Base-by-base conservation (phyloP, 306 rosid species). In the Lathyrus tuberosus region DNA sequence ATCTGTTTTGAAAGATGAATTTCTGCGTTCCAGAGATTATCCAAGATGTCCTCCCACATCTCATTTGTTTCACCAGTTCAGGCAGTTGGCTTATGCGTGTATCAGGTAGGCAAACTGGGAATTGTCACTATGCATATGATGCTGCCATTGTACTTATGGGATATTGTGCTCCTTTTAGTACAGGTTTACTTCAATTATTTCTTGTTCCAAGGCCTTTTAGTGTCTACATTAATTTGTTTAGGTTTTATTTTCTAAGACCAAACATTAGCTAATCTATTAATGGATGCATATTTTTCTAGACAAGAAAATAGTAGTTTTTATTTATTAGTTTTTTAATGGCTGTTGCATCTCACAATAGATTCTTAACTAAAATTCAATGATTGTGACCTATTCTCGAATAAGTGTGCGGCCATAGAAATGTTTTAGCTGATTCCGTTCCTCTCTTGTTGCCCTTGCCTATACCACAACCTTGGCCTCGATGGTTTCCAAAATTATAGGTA, bases 11-110 rank as follows among this genome's bases (percentile, higher is more conserved):
- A 93, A 80, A 80, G 98, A 90, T 78, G 98, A 93, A 64, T 90
- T 88, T 75, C 81, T 86, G 79, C 98, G 98, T 31, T 93, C 98
- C 77, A 88, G 98, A 86, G 98, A 93, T 84, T 90, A 93, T 83
- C 98, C 98, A 69, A 82, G 83, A 81, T 93, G 98, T 74, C 98
- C 93, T 75, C 89, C 98, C 64, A 90, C 96, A 28, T 93, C 98
- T 75, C 98, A 90, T 85, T 81, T 93, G 78, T 93, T 93, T 72
- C 96, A 93, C 82, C 89, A 81, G 62, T 93, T 93, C 81, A 87
- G 93, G 71, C 96, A 86, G 76, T 78, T 93, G 90, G 98, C 96
- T 67, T 88, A 90, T 74, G 96, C 98, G 48, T 90, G 96, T 81
- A 85, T 93, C 87, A 93, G 87, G 98, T 93, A 83, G 57, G 90